Evolutionary conservation across 768 basidiomycete genomes (phyloP), one percentile per base, ranked within the genome.

Genomic region (Rubroboletus pulcherrimus): DNA sequence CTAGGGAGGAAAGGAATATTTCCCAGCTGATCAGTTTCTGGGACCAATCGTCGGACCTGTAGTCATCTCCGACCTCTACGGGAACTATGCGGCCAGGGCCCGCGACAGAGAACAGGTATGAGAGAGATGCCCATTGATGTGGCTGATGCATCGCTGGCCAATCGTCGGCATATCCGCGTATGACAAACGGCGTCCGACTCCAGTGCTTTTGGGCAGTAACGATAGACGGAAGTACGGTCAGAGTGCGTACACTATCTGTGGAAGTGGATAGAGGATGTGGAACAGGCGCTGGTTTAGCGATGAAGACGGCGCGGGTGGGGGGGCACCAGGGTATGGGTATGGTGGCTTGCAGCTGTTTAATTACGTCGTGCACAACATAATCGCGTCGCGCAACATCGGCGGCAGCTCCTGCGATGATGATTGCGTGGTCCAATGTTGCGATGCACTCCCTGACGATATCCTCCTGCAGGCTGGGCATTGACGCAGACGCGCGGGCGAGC

Each of bases 31-130:
- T 82, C 51, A 98, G 75, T 60, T 73, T 72, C 69, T 96, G 96
- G 1, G 80, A 79, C 97, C 97, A 99, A 44, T 82, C 81, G 21
- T 82, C 81, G 11, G 77, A 73, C 30, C 91, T 84, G 71, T 98
- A 98, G 66, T 94, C 89, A 34, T 72, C 70, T 14, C 96, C 96
- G 17, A 97, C 73, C 71, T 98, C 96, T 7, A 98, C 86, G 6
- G 96, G 97, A 1, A 98, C 88, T 5, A 91, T 73, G 21, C 97
- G 80, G 2, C 89, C 94, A 41, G 81, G 82, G 14, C 97, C 97
- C 2, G 88, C 82, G 0, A 85, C 74, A 5, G 76, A 74, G 14
- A 78, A 77, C 1, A 99, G 79, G 67, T 99, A 98, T 3, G 74
- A 68, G 6, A 77, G 71, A 17, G 83, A 87, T 11, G 70, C 59